phyloP scores from a whole-genome alignment of 1,284 basidiomycete genomes.

The Sanghuangporus baumii region DNA sequence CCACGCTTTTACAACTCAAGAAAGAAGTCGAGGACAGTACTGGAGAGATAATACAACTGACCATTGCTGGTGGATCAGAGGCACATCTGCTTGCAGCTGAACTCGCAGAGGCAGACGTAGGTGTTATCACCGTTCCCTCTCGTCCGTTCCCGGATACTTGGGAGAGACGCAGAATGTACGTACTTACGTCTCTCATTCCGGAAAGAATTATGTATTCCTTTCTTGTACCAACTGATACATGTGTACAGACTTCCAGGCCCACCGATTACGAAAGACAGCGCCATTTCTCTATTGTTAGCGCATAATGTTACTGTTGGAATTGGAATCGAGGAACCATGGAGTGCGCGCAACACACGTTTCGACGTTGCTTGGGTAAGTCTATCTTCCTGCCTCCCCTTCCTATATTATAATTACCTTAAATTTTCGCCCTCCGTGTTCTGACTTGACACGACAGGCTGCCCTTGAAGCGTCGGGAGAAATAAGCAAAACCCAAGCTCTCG shows the following conservation, averaged over 20 bases:
- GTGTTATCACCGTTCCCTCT: constrained; percentile 63
- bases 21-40: constrained; percentile 54
- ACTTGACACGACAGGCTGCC: constrained; percentile 21
- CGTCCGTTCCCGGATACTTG: constrained; percentile 56
- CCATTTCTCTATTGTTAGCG: constrained; percentile 45
- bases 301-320: constrained; percentile 68
- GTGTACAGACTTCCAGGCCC: constrained; percentile 55
- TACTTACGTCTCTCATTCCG: constrained; percentile 3
- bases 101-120: constrained; percentile 63
- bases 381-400: constrained; percentile 26
- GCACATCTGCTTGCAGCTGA: constrained; percentile 73
- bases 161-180: constrained; percentile 48
- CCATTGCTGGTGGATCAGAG: constrained; percentile 67
- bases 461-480: constrained; percentile 42
- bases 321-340: constrained; percentile 56
- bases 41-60: constrained; percentile 42
- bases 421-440: constrained; percentile 12
- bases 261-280: constrained; percentile 55
- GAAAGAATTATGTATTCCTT: not conserved
- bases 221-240: not conserved
- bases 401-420: not conserved
- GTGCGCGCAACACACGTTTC: constrained; percentile 62
- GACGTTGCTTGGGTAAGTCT: constrained; percentile 63
- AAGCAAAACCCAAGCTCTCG: constrained; percentile 47
- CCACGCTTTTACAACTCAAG: constrained; percentile 71